These are phyloP conservation scores for Citrus sinensis DNA, from an alignment of 345 rosid species.

Conservation along the genomic window DNA sequence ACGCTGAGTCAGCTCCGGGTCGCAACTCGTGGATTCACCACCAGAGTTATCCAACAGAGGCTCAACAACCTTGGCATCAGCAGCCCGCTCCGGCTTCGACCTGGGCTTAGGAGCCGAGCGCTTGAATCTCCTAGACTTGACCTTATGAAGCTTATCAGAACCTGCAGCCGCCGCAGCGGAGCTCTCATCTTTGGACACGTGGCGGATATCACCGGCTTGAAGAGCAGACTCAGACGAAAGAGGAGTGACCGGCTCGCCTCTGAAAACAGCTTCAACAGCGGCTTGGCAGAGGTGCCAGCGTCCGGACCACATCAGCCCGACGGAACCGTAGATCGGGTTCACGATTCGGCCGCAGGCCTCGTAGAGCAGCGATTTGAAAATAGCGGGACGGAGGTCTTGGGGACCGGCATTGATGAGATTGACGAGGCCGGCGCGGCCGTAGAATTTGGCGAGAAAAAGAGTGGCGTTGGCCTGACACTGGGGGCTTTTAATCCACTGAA, in stretches of 20 bases:
- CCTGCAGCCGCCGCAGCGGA: background rate
- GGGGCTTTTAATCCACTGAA: slow-evolving; percentile 64
- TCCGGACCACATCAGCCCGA: slow-evolving; percentile 48
- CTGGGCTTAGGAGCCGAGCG: slow-evolving; percentile 14
- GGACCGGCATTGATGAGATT: slow-evolving; percentile 81
- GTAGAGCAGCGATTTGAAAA: slow-evolving; percentile 54
- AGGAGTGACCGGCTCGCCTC: slow-evolving; percentile 30
- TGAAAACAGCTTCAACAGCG: slow-evolving; percentile 56
- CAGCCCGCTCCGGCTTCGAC: background rate
- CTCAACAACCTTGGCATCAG: background rate
- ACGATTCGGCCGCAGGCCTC: slow-evolving; percentile 65
- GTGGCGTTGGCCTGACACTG: slow-evolving; percentile 81
- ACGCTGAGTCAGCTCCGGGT: slow-evolving; percentile 14
- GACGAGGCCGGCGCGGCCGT: slow-evolving; percentile 87
- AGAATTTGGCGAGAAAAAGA: slow-evolving; percentile 84
- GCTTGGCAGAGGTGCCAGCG: slow-evolving; percentile 63
- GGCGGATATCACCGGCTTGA: slow-evolving; percentile 32
- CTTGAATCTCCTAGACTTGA: slow-evolving; percentile 28
- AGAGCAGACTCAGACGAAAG: slow-evolving; percentile 14
- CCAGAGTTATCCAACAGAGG: background rate
- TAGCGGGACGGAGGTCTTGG: slow-evolving; percentile 61
- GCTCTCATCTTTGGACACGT: slow-evolving; percentile 24
- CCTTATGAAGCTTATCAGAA: slow-evolving; percentile 19
- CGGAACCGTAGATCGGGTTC: slow-evolving; percentile 49
- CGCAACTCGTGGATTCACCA: background rate